Percentiles rank a stretch among this genome's conserved stretches.
Conservation (phyloP, 176 grass and related monocot species). For the Panicum miliaceum region DNA sequence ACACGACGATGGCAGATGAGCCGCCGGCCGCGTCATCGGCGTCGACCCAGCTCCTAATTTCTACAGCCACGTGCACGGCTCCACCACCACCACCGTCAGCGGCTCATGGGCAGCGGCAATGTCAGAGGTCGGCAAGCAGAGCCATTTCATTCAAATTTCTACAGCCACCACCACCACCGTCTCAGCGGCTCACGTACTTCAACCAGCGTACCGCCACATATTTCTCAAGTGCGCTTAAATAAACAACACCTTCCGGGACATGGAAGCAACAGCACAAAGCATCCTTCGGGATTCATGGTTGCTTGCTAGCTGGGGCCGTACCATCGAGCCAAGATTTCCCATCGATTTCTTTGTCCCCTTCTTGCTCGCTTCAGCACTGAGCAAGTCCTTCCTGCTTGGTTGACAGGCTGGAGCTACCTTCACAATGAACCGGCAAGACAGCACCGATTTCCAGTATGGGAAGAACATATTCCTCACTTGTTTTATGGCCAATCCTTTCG, state of each 20-base stretch:
- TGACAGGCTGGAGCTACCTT: background rate
- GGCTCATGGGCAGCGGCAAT: too few species aligned
- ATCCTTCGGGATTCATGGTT: background rate
- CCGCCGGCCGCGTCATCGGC: too few species aligned
- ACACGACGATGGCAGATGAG: too few species aligned
- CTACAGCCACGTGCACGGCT: too few species aligned
- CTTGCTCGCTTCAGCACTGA: background rate
- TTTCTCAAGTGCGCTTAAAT: background rate
- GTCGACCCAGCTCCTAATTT: too few species aligned
- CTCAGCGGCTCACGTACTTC: too few species aligned
- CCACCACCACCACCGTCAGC: too few species aligned
- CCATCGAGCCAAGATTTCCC: background rate
- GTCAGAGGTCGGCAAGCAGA: too few species aligned
- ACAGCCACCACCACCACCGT: too few species aligned
- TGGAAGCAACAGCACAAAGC: background rate
- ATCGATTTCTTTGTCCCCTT: background rate
- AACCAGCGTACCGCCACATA: too few species aligned
- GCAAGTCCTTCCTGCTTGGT: background rate
- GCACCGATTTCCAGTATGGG: slow-evolving; percentile 25
- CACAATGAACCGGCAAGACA: background rate
- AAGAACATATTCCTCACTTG: background rate
- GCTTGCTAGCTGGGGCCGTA: background rate
- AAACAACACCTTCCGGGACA: background rate
- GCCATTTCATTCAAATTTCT: too few species aligned
- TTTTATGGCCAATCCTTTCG: slow-evolving; percentile 20